phyloP scores from a whole-genome alignment of 306 rosid genomes.

The Rosa rugosa region DNA sequence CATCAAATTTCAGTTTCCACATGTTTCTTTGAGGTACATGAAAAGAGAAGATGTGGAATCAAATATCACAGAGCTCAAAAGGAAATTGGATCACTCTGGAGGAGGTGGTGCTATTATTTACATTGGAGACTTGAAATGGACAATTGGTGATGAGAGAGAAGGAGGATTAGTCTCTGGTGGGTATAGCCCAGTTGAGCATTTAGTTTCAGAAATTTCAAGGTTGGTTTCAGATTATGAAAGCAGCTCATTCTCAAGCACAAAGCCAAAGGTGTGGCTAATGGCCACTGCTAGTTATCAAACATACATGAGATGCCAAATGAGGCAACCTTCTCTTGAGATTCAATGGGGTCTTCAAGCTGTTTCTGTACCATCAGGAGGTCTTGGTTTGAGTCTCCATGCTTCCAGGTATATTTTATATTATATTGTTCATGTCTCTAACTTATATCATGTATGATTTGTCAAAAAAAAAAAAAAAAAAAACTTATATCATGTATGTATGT shows the following conservation, averaged over 20 bases:
- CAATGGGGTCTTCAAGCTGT: conserved; percentile 92
- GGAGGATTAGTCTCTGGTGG: conserved; percentile 28
- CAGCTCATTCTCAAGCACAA: conserved; percentile 18
- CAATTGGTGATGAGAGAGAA: conserved; percentile 38
- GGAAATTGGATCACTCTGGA: conserved; percentile 47
- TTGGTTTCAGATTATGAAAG: conserved; percentile 40
- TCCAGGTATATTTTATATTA: conserved; percentile 51
- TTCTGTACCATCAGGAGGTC: conserved; percentile 83
- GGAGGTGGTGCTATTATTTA: conserved; percentile 56
- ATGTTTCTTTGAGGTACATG: conserved; percentile 57
- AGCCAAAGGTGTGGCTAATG: conserved; percentile 64
- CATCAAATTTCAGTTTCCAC: conserved; percentile 52
- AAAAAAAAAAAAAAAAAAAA: too few species aligned
- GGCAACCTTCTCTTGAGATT: conserved; percentile 73
- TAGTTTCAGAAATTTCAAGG: conserved; percentile 66
- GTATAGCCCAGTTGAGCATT: conserved; percentile 57
- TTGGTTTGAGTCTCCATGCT: conserved; percentile 75
- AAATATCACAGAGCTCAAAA: conserved; percentile 53
- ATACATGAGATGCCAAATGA: conserved; percentile 82
- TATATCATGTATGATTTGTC: neutral
- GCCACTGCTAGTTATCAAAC: conserved; percentile 82
- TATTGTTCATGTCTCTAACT: neutral
- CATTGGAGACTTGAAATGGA: conserved; percentile 83
- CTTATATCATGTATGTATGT: neutral
- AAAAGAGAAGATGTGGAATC: conserved; percentile 66